phyloP scores from a whole-genome alignment of 768 basidiomycete species.

The Mycena epipterygia region DNA sequence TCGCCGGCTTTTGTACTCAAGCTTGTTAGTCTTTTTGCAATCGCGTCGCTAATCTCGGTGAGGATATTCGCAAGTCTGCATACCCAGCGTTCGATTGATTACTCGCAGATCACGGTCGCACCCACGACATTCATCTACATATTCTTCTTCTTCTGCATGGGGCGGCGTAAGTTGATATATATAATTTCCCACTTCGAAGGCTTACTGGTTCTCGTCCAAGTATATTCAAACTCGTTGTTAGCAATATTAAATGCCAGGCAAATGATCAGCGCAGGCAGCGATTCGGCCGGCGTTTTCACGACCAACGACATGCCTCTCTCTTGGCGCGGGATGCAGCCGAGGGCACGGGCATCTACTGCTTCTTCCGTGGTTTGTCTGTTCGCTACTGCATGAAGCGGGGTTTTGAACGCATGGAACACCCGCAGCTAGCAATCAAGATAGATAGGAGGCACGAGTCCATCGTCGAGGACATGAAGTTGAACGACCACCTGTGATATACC shows the following conservation, averaged over 20 bases:
- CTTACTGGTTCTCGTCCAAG: neutral
- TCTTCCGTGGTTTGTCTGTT: neutral
- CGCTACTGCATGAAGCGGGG: too few species aligned
- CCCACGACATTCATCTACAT: constrained; percentile 11
- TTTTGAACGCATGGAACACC: neutral
- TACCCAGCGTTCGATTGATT: neutral
- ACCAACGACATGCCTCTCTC: constrained; percentile 1
- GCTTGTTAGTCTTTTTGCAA: neutral
- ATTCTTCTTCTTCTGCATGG: constrained; percentile 11
- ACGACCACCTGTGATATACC: too few species aligned
- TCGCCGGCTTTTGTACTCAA: neutral
- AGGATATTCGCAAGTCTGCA: neutral
- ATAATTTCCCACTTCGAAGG: neutral
- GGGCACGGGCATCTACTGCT: neutral
- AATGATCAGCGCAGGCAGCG: neutral
- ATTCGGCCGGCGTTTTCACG: neutral
- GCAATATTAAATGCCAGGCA: neutral
- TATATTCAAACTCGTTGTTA: constrained; percentile 1
- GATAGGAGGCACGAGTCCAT: neutral
- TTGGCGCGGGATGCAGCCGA: neutral
- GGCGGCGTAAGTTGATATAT: neutral
- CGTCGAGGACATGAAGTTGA: neutral
- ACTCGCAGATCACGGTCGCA: constrained; percentile 4
- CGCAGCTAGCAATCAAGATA: neutral
- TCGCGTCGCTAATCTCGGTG: constrained; percentile 10